Evolutionary conservation across 805 yeast genomes (phyloP).

Genomic region (Yamadazyma laniorum): DNA sequence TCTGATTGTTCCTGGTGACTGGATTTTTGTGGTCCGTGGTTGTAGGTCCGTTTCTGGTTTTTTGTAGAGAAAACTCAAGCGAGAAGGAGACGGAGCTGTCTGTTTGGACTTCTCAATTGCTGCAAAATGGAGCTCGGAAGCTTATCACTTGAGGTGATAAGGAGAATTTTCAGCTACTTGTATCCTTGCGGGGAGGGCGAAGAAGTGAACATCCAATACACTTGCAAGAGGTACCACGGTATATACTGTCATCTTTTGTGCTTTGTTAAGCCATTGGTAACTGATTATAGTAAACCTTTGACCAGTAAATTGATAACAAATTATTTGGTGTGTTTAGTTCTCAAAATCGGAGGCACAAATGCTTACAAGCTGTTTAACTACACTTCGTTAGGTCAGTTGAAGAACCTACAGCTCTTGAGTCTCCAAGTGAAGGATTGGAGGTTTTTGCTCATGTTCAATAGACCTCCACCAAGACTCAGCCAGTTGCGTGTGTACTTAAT

Average conservation of each 20-base stretch:
- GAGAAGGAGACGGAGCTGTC: too few relatives aligned
- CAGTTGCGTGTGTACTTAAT: background rate
- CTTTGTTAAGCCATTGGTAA: background rate
- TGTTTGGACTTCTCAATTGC: conserved; percentile 2
- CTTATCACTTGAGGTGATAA: conserved; percentile 3
- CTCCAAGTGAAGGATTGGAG: background rate
- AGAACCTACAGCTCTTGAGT: background rate
- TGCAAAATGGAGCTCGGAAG: conserved; percentile 1
- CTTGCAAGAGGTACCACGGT: background rate
- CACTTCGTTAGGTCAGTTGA: background rate
- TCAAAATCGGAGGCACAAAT: background rate
- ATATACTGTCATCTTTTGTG: background rate
- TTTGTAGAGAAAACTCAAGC: background rate
- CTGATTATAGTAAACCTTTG: background rate
- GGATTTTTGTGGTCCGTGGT: conserved; percentile 3
- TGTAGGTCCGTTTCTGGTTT: background rate
- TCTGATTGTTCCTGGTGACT: conserved; percentile 11
- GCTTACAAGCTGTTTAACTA: background rate
- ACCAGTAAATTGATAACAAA: background rate
- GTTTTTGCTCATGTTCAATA: background rate
- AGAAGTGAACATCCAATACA: background rate
- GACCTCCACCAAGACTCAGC: background rate
- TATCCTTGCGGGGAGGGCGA: background rate
- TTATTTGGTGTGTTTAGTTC: background rate
- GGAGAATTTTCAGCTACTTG: conserved; percentile 2